Conservation (phyloP, 176 grass and related monocot species). For the Oryza rufipogon region DNA sequence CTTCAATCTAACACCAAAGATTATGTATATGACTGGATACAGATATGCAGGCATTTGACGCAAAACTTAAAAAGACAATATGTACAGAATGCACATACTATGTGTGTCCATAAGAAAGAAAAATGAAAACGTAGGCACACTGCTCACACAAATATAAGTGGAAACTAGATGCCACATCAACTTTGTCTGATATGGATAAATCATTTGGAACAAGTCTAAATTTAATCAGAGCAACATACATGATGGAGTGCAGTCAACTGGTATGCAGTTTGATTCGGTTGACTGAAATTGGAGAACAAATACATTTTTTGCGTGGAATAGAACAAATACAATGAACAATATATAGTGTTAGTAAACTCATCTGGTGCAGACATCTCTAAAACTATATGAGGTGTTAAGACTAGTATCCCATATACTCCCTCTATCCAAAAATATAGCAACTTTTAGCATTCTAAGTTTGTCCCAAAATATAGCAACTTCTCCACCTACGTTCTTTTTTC, state of each 20-base stretch:
- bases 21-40: neutral
- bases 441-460: too few species aligned
- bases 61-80: conserved; percentile 4
- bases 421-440: too few species aligned
- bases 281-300: too few species aligned
- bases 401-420: neutral
- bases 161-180: conserved; percentile 11
- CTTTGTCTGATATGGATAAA: neutral
- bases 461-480: too few species aligned
- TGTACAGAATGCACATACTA: neutral
- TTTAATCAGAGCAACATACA: neutral
- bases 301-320: neutral
- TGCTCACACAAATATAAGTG: neutral
- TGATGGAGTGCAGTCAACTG: neutral
- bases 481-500: too few species aligned
- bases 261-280: neutral
- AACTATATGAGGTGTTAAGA: neutral
- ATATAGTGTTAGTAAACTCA: neutral
- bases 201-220: neutral
- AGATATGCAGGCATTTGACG: neutral
- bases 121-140: neutral
- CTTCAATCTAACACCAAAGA: neutral
- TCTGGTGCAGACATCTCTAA: neutral
- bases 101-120: neutral
- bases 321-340: neutral